Evolutionary conservation across 768 basidiomycete genomes (phyloP).

Genomic region (Filobasidium floriforme): DNA sequence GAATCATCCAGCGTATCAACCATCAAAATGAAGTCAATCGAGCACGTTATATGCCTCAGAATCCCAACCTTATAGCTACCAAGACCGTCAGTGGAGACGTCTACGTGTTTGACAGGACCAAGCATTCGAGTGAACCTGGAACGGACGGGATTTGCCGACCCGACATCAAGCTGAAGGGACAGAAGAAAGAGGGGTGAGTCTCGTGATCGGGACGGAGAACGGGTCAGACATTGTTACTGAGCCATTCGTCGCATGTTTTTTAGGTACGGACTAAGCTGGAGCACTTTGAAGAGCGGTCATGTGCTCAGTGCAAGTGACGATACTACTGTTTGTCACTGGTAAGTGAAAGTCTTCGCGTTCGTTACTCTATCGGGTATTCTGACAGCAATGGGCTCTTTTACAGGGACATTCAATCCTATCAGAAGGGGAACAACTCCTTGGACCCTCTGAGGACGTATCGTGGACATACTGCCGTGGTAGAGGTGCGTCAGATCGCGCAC

Average conservation of each 20-base stretch:
- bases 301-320: slow-evolving; percentile 90
- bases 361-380: not conserved
- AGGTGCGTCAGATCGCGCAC: slow-evolving; percentile 52
- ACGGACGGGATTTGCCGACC: slow-evolving; percentile 76
- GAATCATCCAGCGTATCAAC: slow-evolving; percentile 87
- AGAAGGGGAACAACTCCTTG: slow-evolving; percentile 64
- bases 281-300: slow-evolving; percentile 69
- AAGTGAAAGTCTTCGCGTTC: slow-evolving; percentile 27
- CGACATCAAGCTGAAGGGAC: slow-evolving; percentile 82
- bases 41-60: slow-evolving; percentile 98
- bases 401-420: slow-evolving; percentile 89
- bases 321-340: slow-evolving; percentile 93
- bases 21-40: slow-evolving; percentile 93
- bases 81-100: slow-evolving; percentile 87
- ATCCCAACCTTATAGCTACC: slow-evolving; percentile 91
- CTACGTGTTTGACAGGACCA: slow-evolving; percentile 90
- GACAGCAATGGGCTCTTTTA: not conserved
- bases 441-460: slow-evolving; percentile 76
- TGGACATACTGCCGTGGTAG: slow-evolving; percentile 86
- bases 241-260: not conserved
- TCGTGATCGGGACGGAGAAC: not conserved
- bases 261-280: slow-evolving; percentile 93
- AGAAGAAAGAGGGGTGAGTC: slow-evolving; percentile 82
- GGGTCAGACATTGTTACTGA: not conserved
- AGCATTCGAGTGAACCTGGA: slow-evolving; percentile 88